Percentiles rank a stretch among this genome's conserved stretches.
These are phyloP conservation scores for Acanthamoeba triangularis DNA, from an alignment of 208 protist species.

Conservation along the genomic window DNA sequence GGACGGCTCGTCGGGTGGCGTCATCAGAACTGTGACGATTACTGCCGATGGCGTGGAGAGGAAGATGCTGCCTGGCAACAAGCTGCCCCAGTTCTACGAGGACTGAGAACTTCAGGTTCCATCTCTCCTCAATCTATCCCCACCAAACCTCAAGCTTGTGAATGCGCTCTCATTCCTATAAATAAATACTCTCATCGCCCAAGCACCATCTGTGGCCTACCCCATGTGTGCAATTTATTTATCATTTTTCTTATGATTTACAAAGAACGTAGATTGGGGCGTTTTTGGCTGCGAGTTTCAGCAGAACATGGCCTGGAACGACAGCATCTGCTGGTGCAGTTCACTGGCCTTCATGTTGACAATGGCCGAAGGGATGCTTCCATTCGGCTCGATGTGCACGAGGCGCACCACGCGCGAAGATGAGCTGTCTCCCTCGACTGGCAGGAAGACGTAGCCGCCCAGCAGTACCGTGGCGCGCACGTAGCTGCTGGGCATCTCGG, in stretches of 20 bases:
- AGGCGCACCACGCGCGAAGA: not conserved
- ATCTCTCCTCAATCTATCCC: not conserved
- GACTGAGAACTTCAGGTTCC: not conserved
- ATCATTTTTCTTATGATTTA: not conserved
- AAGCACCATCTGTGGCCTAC: no score
- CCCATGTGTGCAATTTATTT: not conserved
- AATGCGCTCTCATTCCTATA: slow-evolving; percentile 27
- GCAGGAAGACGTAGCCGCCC: slow-evolving; percentile 50
- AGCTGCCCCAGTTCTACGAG: slow-evolving; percentile 69
- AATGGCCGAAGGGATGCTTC: slow-evolving; percentile 51
- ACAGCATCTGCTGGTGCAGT: not conserved
- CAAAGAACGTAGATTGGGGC: not conserved
- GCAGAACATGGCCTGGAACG: slow-evolving; percentile 38
- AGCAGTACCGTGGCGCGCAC: slow-evolving; percentile 37
- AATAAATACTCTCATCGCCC: no score
- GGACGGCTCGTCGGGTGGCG: slow-evolving; percentile 99
- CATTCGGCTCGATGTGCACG: slow-evolving; percentile 51
- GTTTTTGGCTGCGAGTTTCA: not conserved
- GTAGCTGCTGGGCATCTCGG: not conserved
- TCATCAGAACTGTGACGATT: slow-evolving; percentile 97
- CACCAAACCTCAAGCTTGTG: not conserved
- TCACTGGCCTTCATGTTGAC: slow-evolving; percentile 51
- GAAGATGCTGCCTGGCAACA: slow-evolving; percentile 86
- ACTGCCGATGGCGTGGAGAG: slow-evolving; percentile 89
- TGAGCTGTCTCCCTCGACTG: not conserved